Conservation (phyloP, 2,329 filamentous ascomycete genomes). For the Proliferodiscus dingleyae region DNA sequence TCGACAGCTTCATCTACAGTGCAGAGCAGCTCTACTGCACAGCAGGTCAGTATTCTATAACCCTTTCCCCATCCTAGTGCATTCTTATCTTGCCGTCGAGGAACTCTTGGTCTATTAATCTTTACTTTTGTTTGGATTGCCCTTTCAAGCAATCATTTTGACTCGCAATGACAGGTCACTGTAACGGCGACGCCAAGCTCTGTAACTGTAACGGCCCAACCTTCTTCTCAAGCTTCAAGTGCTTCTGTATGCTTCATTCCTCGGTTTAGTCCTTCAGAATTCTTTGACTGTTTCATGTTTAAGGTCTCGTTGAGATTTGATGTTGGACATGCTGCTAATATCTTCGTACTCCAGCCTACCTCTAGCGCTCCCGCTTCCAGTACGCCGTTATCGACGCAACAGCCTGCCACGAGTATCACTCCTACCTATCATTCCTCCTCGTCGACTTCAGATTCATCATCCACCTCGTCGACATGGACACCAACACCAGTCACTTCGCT, state of each 20-base stretch:
- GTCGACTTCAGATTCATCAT: constrained; percentile 15
- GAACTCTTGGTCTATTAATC: not conserved
- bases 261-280: constrained; percentile 4
- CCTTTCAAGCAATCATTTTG: constrained; percentile 29
- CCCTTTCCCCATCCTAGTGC: no score
- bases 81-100: no score
- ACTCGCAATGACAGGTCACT: constrained; percentile 28
- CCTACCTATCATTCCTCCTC: constrained; percentile 2
- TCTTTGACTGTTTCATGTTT: constrained; percentile 1
- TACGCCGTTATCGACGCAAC: constrained; percentile 1
- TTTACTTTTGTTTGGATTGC: constrained; percentile 6
- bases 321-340: not conserved
- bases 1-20: constrained; percentile 14
- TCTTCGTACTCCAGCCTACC: constrained; percentile 5
- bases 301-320: not conserved
- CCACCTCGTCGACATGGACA: constrained; percentile 29
- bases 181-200: constrained; percentile 27
- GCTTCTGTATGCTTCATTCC: constrained; percentile 7
- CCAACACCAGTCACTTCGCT: constrained; percentile 36
- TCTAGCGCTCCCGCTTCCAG: constrained; percentile 3
- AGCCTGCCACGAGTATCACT: constrained; percentile 3
- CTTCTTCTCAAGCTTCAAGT: constrained; percentile 5
- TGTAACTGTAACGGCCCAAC: constrained; percentile 16
- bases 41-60: constrained; percentile 25
- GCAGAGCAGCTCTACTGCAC: not conserved